Percentiles rank a stretch among this genome's conserved stretches.
Conservation (phyloP, 2,329 filamentous ascomycete species). For the Sclerotinia spermophila region DNA sequence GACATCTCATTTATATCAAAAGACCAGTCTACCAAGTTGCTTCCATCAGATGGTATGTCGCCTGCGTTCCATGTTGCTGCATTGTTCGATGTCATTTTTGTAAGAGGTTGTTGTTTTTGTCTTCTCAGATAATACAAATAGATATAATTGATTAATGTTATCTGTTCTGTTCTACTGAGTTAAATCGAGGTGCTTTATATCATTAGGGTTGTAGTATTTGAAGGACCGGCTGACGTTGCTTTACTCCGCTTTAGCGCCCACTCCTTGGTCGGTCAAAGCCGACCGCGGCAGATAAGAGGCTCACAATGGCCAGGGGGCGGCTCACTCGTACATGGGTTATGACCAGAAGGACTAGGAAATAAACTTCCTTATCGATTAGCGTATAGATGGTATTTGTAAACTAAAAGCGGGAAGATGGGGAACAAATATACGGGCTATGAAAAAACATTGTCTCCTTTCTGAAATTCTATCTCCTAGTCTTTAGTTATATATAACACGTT, state of each 20-base stretch:
- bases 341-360: not conserved
- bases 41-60: not conserved
- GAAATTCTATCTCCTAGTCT: not conserved
- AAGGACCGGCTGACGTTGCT: not conserved
- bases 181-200: not conserved
- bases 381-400: not conserved
- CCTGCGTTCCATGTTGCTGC: not conserved
- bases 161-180: not conserved
- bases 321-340: not conserved
- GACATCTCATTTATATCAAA: not conserved
- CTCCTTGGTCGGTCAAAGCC: not conserved
- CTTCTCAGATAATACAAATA: not conserved
- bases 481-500: not conserved
- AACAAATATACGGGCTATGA: not conserved
- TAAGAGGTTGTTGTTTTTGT: not conserved
- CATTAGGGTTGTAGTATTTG: not conserved
- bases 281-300: not conserved
- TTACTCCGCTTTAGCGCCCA: not conserved
- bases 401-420: not conserved
- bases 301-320: not conserved
- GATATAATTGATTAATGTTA: not conserved
- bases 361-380: not conserved
- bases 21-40: not conserved
- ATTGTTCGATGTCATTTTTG: not conserved
- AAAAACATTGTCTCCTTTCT: not conserved